Percentiles rank a stretch among this genome's conserved stretches.
These are phyloP conservation scores for Trichoderma aggressivum DNA, from an alignment of 2,329 filamentous ascomycete genomes.

Conservation along the genomic window DNA sequence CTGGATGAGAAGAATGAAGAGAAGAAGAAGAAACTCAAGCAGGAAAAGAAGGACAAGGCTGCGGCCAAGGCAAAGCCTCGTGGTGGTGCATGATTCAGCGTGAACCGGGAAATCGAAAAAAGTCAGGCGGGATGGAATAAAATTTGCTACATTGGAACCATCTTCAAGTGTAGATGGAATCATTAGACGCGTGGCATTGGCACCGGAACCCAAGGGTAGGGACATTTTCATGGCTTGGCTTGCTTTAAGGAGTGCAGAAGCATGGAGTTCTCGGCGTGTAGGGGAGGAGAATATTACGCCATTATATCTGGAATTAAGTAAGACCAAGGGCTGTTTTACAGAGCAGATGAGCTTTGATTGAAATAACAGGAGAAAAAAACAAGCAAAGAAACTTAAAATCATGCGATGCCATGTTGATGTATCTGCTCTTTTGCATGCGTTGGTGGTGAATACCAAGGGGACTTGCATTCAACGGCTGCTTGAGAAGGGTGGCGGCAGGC, in stretches of 20 bases:
- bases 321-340: neutral
- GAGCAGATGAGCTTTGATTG: neutral
- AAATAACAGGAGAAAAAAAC: neutral
- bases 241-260: neutral
- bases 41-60: slow-evolving; percentile 93
- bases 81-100: slow-evolving; percentile 36
- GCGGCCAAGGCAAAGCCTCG: slow-evolving; percentile 84
- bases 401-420: neutral
- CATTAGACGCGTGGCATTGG: neutral
- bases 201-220: neutral
- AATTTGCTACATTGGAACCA: neutral
- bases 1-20: slow-evolving; percentile 87
- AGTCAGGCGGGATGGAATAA: neutral
- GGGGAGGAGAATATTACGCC: neutral
- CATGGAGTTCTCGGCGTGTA: slow-evolving; percentile 18
- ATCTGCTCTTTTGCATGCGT: neutral
- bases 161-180: neutral
- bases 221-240: slow-evolving; percentile 14
- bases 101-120: neutral
- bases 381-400: neutral
- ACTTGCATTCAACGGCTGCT: neutral
- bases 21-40: slow-evolving; percentile 93
- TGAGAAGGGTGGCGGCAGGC: neutral
- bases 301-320: neutral
- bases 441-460: neutral